Base-by-base conservation (phyloP, 2,329 filamentous ascomycete species). In the Aspergillus arachidicola region DNA sequence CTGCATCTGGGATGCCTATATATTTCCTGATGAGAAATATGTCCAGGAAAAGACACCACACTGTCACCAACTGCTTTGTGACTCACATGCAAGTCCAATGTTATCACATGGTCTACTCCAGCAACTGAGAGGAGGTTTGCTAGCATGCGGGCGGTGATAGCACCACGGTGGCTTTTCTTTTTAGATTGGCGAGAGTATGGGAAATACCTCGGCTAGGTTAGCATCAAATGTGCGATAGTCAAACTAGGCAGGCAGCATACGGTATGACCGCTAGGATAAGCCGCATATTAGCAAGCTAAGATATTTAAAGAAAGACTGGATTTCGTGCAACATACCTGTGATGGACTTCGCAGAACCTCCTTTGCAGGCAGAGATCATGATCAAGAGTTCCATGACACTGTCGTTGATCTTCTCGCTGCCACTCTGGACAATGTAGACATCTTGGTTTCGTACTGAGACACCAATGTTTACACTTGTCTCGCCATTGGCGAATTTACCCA, bases 111-210 rank as follows among this genome's bases (percentile, higher is more conserved):
- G 80, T 96, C 93, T 69, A 99, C 93, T 59, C 95, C 95, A 58
- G 95, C 95, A 62, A 99, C 91, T 64, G 91, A 87, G 70, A 99
- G 88, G 57, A 98, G 87, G 78, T 99, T 99, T 65, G 95, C 94
- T 59, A 99, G 87, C 93, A 99, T 97, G 70, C 94, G 90, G 60
- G 95, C 95, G 10, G 95, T 97, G 75, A 99, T 98, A 63, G 95
- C 93, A 58, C 95, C 95, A 68, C 95, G 88, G 76, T 98, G 94
- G 61, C 93, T 93, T 82, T 99, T 99, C 85, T 98, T 98, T 85
- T 99, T 99, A 63, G 94, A 98, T 80, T 99, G 95, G 66, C 95
- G 92, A 71, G 93, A 97, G 83, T 99, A 99, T n/a, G 95, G 95
- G 75, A 98, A 99, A 81, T 98, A 98, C 73, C 80, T 82, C 76